phyloP scores from a whole-genome alignment of 2,329 filamentous ascomycete genomes.

The Penicillium sp. region DNA sequence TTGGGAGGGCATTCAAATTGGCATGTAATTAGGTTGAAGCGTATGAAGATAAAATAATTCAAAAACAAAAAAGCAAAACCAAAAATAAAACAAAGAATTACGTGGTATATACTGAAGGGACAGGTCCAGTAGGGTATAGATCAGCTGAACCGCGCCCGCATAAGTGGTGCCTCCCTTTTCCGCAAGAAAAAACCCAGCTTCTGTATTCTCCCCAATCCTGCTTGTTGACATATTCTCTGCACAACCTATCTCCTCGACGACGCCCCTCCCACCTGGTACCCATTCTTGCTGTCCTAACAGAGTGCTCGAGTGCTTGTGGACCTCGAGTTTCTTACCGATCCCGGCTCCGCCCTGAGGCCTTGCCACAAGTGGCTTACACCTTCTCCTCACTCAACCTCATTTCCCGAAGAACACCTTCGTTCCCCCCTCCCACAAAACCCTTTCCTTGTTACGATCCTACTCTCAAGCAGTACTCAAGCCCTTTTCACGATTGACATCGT shows the following conservation, averaged over 20 bases:
- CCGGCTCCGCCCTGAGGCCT: conserved; percentile 21
- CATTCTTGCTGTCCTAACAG: background rate
- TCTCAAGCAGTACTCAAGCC: background rate
- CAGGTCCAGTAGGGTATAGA: background rate
- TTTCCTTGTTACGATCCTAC: background rate
- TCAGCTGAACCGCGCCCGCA: background rate
- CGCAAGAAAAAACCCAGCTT: background rate
- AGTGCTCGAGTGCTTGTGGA: background rate
- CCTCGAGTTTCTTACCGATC: conserved; percentile 17
- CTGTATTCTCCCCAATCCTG: background rate
- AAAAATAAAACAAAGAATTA: background rate
- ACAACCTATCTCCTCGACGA: background rate
- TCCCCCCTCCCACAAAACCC: background rate
- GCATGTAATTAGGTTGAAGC: no score
- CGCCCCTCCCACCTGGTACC: background rate
- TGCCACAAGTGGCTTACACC: conserved; percentile 29
- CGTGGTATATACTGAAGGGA: background rate
- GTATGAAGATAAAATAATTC: background rate
- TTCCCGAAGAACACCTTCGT: conserved; percentile 7
- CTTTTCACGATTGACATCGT: background rate
- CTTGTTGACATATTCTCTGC: background rate
- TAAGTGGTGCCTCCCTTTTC: background rate
- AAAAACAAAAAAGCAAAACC: no score
- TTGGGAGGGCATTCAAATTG: no score
- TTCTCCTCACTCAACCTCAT: conserved; percentile 22